phyloP scores from a whole-genome alignment of 495 filamentous ascomycete species.

The Podospora bellae-mahoneyi region DNA sequence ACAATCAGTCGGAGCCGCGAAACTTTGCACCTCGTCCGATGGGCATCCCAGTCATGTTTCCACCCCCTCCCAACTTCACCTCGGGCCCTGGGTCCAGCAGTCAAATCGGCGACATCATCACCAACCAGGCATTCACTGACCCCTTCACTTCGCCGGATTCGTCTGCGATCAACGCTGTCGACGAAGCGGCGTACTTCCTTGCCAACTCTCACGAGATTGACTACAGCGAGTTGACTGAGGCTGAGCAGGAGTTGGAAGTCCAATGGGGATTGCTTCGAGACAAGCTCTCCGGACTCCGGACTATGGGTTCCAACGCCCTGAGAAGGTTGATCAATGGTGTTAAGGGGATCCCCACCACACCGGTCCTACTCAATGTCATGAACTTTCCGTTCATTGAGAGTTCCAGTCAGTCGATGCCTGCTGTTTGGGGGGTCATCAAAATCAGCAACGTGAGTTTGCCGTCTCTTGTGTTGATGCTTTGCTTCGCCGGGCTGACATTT shows the following conservation, averaged over 20 bases:
- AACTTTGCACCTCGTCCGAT: slow-evolving; percentile 24
- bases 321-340: neutral
- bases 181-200: slow-evolving; percentile 5
- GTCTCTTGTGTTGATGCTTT: neutral
- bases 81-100: neutral
- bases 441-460: slow-evolving; percentile 35
- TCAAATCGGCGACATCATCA: neutral
- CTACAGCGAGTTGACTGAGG: neutral
- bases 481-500: neutral
- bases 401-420: slow-evolving; percentile 15
- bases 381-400: slow-evolving; percentile 47
- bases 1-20: slow-evolving; percentile 28
- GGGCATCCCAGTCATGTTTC: neutral
- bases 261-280: neutral
- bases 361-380: neutral
- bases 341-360: neutral
- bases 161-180: neutral
- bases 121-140: slow-evolving; percentile 7
- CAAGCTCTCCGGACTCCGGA: neutral
- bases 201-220: slow-evolving; percentile 8
- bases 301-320: neutral
- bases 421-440: slow-evolving; percentile 32
- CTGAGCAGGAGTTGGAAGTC: neutral
- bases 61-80: slow-evolving; percentile 18
- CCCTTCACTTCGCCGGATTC: slow-evolving; percentile 11